Evolutionary conservation across 2,329 filamentous ascomycete genomes (phyloP).

Genomic region (Dryadomyces sulphureus): DNA sequence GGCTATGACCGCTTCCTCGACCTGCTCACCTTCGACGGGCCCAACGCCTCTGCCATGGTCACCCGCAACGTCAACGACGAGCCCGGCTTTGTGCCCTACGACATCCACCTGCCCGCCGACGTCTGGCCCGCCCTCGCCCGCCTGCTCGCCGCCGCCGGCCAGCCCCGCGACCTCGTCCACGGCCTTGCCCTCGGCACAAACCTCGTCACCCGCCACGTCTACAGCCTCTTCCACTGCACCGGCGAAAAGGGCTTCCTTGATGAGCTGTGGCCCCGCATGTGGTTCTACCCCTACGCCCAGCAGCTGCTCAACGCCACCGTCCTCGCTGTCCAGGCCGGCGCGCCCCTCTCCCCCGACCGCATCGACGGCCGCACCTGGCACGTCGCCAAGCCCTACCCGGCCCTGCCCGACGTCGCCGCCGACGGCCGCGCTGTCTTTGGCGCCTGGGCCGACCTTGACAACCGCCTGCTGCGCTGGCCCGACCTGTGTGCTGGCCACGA

Average conservation of each 20-base stretch:
- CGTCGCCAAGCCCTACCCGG: background rate
- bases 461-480: background rate
- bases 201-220: constrained; percentile 2
- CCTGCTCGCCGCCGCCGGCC: background rate
- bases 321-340: background rate
- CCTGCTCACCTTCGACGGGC: background rate
- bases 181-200: constrained; percentile 1
- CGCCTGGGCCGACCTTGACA: constrained; percentile 1
- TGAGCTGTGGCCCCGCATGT: constrained; percentile 2
- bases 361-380: constrained; percentile 1
- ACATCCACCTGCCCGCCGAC: background rate
- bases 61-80: background rate
- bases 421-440: background rate
- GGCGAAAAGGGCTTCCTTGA: constrained; percentile 5
- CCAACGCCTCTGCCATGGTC: background rate
- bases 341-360: background rate
- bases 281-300: constrained; percentile 2
- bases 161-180: background rate
- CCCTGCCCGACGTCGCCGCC: background rate
- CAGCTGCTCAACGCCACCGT: background rate
- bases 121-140: background rate
- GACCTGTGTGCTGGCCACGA: constrained; percentile 2
- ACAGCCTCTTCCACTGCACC: constrained; percentile 5
- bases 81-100: background rate
- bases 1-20: constrained; percentile 1